phyloP scores from a whole-genome alignment of 2,329 filamentous ascomycete genomes.

The Fusarium xyrophilum region DNA sequence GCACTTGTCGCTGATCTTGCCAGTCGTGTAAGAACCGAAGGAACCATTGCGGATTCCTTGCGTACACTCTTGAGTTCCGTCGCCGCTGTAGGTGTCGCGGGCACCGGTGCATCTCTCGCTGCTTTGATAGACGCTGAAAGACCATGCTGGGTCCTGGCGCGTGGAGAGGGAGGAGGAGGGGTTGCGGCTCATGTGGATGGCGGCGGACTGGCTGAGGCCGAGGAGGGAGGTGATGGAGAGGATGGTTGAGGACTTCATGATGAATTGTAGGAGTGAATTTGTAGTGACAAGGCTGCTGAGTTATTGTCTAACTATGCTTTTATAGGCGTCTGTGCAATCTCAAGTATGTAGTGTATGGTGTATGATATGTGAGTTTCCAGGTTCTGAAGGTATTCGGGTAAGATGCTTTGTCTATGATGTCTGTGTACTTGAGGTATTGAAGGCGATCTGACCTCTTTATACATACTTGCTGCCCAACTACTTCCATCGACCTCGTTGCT shows the following conservation, averaged over 20 bases:
- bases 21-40: neutral
- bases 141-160: neutral
- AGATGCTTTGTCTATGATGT: accelerated
- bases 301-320: accelerated
- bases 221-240: neutral
- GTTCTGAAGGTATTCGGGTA: neutral
- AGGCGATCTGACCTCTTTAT: neutral
- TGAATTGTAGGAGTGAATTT: neutral
- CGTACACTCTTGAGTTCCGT: neutral
- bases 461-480: accelerated
- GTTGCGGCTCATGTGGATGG: neutral
- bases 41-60: neutral
- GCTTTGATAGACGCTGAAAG: neutral
- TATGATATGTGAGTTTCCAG: accelerated
- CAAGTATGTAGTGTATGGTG: accelerated
- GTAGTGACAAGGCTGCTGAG: accelerated
- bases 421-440: accelerated
- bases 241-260: neutral
- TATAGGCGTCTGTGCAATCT: accelerated
- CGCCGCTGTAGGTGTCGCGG: neutral
- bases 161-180: neutral
- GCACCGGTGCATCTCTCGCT: neutral
- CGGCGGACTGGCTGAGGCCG: neutral
- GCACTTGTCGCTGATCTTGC: neutral
- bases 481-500: accelerated